Evolutionary conservation across 306 rosid species (phyloP), one percentile per base, ranked within the genome.

Genomic region (Pueraria montana): DNA sequence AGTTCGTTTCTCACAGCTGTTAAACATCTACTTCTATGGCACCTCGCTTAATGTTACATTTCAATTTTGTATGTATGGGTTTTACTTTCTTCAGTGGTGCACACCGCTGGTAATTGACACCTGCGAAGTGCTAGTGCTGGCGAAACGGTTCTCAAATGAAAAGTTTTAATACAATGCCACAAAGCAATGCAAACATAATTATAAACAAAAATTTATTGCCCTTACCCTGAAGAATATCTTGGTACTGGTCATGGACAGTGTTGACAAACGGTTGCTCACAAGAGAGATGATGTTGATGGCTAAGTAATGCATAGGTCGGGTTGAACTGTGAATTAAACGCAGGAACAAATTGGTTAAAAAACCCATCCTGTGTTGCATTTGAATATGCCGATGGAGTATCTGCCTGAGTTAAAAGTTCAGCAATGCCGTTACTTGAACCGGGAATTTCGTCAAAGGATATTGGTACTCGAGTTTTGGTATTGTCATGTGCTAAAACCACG

Each of bases 171-270:
- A 53, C 2, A 59, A 59, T 34, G 66, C 12, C 24, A 32, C 38
- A 74, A 0, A 42, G 13, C 62, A 64, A 65, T 5, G 12, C 17
- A 8, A 64, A 6, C 58, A n/a, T 72, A n/a, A n/a, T n/a, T n/a
- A n/a, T n/a, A 76, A 80, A 76, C 9, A 6, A 76, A 62, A 78
- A 42, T 53, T 21, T 11, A 55, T 40, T 72, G 26, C 16, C 8
- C 76, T 71, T 72, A 88, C 91, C 89, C 8, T 30, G 83, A 34
- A 86, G 74, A 34, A 86, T 71, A 26, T 82, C 76, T 40, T 71
- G 82, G 12, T 65, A 58, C 53, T 56, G 50, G 52, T 32, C 20
- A 23, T 42, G 23, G 50, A 65, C 40, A 21, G 62, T 10, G n/a
- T 38, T 48, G 72, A 56, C 18, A 16, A 56, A 40, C 1, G 56